These are phyloP conservation scores for Exophiala aquamarina DNA, from an alignment of 2,329 filamentous ascomycete species.

Conservation along the genomic window DNA sequence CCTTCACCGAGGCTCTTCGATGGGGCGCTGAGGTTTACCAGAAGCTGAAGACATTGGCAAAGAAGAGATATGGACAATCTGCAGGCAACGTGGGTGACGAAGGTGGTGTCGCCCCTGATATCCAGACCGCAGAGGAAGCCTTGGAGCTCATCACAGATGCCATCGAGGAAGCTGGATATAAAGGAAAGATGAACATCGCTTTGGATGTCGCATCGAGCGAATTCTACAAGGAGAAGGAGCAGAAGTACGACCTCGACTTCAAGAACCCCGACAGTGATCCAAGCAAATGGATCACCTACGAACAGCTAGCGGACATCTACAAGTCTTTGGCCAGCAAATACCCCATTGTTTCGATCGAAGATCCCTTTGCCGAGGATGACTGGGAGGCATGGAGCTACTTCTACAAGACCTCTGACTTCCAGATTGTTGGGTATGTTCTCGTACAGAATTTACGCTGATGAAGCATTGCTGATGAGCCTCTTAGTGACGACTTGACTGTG, in stretches of 20 bases:
- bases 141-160: slow-evolving; percentile 92
- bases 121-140: slow-evolving; percentile 94
- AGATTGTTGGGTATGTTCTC: slow-evolving; percentile 71
- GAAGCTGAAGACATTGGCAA: slow-evolving; percentile 91
- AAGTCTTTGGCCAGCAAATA: slow-evolving; percentile 86
- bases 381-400: slow-evolving; percentile 99
- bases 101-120: slow-evolving; percentile 98
- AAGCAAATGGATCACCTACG: slow-evolving; percentile 97
- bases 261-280: slow-evolving; percentile 98
- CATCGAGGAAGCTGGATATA: slow-evolving; percentile 94
- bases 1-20: slow-evolving; percentile 94
- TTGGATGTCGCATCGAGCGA: slow-evolving; percentile 99
- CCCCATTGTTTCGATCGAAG: slow-evolving; percentile 97
- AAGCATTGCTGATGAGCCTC: slow-evolving; percentile 37
- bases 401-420: slow-evolving; percentile 98
- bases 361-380: slow-evolving; percentile 99
- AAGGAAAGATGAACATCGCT: slow-evolving; percentile 93
- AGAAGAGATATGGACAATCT: slow-evolving; percentile 99
- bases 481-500: slow-evolving; percentile 87
- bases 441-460: neutral
- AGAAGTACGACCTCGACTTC: slow-evolving; percentile 99
- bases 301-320: slow-evolving; percentile 93
- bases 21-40: slow-evolving; percentile 98
- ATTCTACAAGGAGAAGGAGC: slow-evolving; percentile 96
- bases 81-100: slow-evolving; percentile 99